Evolutionary conservation across 2,329 filamentous ascomycete genomes (phyloP).

Genomic region (Dactylonectria estremocensis): DNA sequence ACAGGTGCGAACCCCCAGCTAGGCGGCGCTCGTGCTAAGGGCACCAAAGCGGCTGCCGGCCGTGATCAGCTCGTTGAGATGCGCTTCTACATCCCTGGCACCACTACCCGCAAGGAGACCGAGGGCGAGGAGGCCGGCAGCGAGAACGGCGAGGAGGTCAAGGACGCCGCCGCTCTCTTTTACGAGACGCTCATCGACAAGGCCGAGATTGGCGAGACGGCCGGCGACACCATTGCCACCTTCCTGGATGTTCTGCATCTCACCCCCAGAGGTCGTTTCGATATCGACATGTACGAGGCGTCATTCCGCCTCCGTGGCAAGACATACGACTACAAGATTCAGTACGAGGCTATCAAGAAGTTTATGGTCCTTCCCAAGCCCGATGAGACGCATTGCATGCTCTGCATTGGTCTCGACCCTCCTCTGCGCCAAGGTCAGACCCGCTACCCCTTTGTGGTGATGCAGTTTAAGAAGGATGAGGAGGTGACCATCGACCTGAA

Average conservation of each 20-base stretch:
- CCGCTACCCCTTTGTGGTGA: conserved; percentile 97
- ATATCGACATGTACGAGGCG: conserved; percentile 99
- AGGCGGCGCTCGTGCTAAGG: conserved; percentile 81
- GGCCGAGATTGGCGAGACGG: conserved; percentile 98
- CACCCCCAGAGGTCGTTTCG: conserved; percentile 98
- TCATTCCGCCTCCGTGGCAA: conserved; percentile 98
- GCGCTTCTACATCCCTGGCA: conserved; percentile 98
- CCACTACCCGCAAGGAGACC: conserved; percentile 81
- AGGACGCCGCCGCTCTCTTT: conserved; percentile 96
- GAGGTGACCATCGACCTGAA: conserved; percentile 97
- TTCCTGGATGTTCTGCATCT: conserved; percentile 98
- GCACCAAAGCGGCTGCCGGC: conserved; percentile 90
- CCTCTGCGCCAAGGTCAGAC: conserved; percentile 97
- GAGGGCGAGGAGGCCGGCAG: conserved; percentile 80
- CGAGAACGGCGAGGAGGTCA: conserved; percentile 75
- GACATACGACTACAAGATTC: conserved; percentile 99
- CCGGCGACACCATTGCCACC: conserved; percentile 97
- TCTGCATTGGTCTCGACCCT: conserved; percentile 94
- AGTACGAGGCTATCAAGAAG: conserved; percentile 98
- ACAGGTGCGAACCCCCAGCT: conserved; percentile 81
- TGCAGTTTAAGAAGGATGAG: conserved; percentile 99
- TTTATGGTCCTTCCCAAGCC: conserved; percentile 99
- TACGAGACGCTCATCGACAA: conserved; percentile 99
- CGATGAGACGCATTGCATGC: conserved; percentile 96
- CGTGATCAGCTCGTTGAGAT: conserved; percentile 97